These are phyloP conservation scores for Asterophora lycoperdoides DNA, from an alignment of 768 basidiomycete species.

Conservation along the genomic window DNA sequence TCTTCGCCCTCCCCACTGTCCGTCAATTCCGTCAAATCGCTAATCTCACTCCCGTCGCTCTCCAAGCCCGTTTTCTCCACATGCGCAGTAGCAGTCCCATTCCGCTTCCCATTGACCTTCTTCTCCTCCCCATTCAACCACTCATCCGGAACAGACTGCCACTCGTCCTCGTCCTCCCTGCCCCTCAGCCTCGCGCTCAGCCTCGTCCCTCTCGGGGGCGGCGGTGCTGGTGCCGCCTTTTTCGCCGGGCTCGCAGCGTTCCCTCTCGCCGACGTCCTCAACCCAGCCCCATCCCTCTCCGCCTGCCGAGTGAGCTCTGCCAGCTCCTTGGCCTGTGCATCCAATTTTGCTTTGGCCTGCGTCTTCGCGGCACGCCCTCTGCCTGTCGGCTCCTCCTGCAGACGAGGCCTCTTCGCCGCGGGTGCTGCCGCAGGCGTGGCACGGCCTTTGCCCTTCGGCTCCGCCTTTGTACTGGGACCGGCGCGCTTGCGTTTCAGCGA, in stretches of 20 bases:
- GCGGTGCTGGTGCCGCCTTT: slow-evolving; percentile 5
- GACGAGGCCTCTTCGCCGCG: slow-evolving; percentile 20
- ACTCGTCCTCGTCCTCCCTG: slow-evolving; percentile 57
- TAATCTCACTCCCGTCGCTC: slow-evolving; percentile 57
- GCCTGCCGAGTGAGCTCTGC: slow-evolving; percentile 58
- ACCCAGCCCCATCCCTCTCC: slow-evolving; percentile 16
- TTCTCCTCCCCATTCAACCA: slow-evolving; percentile 44
- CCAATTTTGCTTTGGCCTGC: slow-evolving; percentile 65
- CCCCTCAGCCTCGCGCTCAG: slow-evolving; percentile 65
- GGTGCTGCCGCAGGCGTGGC: slow-evolving; percentile 4
- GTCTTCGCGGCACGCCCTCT: slow-evolving; percentile 59
- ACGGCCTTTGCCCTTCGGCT: slow-evolving; percentile 13
- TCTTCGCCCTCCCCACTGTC: slow-evolving; percentile 34
- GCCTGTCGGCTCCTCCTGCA: slow-evolving; percentile 5
- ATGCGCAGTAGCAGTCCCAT: slow-evolving; percentile 7
- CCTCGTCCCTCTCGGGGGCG: slow-evolving; percentile 50
- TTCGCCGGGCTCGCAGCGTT: slow-evolving; percentile 1
- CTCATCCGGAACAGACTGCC: slow-evolving; percentile 78
- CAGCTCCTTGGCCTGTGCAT: slow-evolving; percentile 64
- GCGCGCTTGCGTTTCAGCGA: slow-evolving; percentile 39
- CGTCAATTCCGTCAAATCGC: slow-evolving; percentile 73
- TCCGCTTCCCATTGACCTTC: slow-evolving; percentile 7
- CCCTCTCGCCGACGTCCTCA: slow-evolving; percentile 9
- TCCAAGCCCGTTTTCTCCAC: slow-evolving; percentile 51
- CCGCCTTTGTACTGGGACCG: slow-evolving; percentile 7